Evolutionary conservation across 2,329 filamentous ascomycete species (phyloP).

Genomic region (Ustulina deusta): DNA sequence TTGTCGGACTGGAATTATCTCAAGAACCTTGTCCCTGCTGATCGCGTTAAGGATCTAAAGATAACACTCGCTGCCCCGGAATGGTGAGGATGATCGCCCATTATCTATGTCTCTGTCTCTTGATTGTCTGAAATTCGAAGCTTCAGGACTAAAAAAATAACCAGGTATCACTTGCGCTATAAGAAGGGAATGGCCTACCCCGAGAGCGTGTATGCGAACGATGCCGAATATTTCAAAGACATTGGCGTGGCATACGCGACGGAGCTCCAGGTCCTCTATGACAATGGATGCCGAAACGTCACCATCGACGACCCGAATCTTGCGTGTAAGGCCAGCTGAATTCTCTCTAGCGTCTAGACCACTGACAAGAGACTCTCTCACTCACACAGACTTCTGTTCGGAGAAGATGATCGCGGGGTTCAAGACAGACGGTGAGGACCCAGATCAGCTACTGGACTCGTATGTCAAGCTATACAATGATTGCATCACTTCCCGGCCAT

Average conservation of each 20-base stretch:
- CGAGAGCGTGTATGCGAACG: constrained; percentile 66
- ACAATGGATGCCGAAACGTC: constrained; percentile 72
- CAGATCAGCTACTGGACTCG: constrained; percentile 75
- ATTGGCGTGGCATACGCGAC: constrained; percentile 70
- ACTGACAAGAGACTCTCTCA: constrained; percentile 6
- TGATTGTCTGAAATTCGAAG: neutral
- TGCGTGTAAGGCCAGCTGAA: constrained; percentile 64
- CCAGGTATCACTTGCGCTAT: constrained; percentile 65
- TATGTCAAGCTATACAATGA: constrained; percentile 85
- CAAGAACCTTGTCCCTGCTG: constrained; percentile 64
- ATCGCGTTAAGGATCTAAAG: constrained; percentile 69
- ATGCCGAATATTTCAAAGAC: constrained; percentile 73
- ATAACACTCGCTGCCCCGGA: constrained; percentile 66
- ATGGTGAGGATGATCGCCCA: constrained; percentile 49
- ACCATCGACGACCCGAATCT: constrained; percentile 76
- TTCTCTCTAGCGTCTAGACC: neutral
- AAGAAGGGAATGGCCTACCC: constrained; percentile 68
- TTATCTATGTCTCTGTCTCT: neutral
- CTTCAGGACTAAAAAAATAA: constrained; percentile 23
- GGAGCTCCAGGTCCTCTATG: constrained; percentile 71
- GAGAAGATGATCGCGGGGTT: constrained; percentile 80
- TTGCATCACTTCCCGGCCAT: constrained; percentile 71
- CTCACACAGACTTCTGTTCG: constrained; percentile 74
- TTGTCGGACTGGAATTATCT: constrained; percentile 58
- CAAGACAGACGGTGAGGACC: constrained; percentile 75